Percentiles rank a stretch among this genome's conserved stretches.
phyloP scores from a whole-genome alignment of 805 yeast species.

The Candida tibetensis region DNA sequence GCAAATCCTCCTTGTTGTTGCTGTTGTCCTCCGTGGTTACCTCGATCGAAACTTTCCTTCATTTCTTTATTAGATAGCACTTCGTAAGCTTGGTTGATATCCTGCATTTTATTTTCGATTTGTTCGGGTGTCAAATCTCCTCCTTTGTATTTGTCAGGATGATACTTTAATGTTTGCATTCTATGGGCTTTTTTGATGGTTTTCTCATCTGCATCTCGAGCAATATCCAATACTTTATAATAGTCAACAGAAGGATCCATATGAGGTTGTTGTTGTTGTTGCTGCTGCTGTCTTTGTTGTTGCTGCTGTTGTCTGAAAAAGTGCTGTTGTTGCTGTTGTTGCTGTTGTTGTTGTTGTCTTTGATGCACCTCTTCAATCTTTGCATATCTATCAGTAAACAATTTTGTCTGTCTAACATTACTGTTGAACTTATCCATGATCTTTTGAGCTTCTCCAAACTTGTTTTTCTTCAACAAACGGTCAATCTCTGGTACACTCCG shows the following conservation, averaged over 20 bases:
- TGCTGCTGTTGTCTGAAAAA: slow-evolving; percentile 41
- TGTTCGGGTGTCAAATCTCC: slow-evolving; percentile 64
- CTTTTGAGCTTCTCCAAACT: slow-evolving; percentile 38
- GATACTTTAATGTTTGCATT: slow-evolving; percentile 72
- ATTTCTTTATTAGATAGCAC: slow-evolving; percentile 66
- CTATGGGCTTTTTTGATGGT: slow-evolving; percentile 82
- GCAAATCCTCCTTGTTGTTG: slow-evolving; percentile 4
- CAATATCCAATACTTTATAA: slow-evolving; percentile 72
- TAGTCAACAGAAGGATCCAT: slow-evolving; percentile 58
- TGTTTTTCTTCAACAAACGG: slow-evolving; percentile 28
- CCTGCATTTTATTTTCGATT: slow-evolving; percentile 83
- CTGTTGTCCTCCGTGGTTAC: slow-evolving; percentile 36
- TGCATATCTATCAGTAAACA: slow-evolving; percentile 33
- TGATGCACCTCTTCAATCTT: slow-evolving; percentile 24
- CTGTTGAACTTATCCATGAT: slow-evolving; percentile 31
- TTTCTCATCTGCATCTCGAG: slow-evolving; percentile 62
- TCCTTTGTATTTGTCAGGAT: slow-evolving; percentile 84
- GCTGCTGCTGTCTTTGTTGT: slow-evolving; percentile 43
- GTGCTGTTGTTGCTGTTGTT: slow-evolving; percentile 41
- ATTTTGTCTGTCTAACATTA: slow-evolving; percentile 38
- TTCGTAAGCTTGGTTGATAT: slow-evolving; percentile 90
- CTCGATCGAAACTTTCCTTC: slow-evolving; percentile 64
- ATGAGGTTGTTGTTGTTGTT: slow-evolving; percentile 30
- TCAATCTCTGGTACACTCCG: slow-evolving; percentile 35
- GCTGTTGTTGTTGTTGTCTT: slow-evolving; percentile 34